A percentile compares a stretch with the other conserved stretches of the same genome.
Conservation (phyloP, 108 stramenopile species). For the Skeletonema marinoi region DNA sequence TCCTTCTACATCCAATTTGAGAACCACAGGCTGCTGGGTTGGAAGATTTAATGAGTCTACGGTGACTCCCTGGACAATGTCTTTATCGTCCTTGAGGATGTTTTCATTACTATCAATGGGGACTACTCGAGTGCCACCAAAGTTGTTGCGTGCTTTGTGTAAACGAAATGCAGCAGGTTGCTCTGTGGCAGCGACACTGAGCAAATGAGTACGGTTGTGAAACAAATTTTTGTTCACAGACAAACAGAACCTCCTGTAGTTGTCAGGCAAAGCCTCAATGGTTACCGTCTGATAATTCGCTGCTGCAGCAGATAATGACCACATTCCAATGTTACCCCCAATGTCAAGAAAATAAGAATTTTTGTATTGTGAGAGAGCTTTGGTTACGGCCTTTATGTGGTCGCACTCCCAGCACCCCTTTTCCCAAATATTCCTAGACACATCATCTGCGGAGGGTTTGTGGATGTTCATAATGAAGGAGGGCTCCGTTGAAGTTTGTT, state of each 20-base stretch:
- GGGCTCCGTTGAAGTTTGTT: background rate
- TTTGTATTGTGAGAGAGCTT: constrained; percentile 11
- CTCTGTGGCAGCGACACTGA: constrained; percentile 15
- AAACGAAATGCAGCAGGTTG: constrained; percentile 7
- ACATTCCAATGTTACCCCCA: constrained; percentile 45
- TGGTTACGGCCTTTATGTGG: background rate
- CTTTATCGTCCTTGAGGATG: background rate
- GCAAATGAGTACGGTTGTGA: constrained; percentile 23
- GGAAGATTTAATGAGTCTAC: constrained; percentile 20
- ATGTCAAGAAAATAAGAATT: constrained; percentile 37
- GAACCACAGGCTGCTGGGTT: constrained; percentile 21
- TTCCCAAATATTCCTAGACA: constrained; percentile 17
- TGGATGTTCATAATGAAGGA: constrained; percentile 47
- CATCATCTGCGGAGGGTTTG: constrained; percentile 14
- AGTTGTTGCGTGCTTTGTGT: background rate
- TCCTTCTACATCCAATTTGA: constrained; percentile 46
- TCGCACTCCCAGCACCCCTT: constrained; percentile 37
- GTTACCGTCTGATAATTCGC: constrained; percentile 7
- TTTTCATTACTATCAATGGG: background rate
- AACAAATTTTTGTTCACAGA: constrained; percentile 21
- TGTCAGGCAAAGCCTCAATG: constrained; percentile 22
- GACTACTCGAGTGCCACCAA: constrained; percentile 9
- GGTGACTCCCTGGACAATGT: constrained; percentile 5
- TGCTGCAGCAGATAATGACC: constrained; percentile 30
- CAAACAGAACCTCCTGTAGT: constrained; percentile 25